phyloP scores from a whole-genome alignment of 78 protist genomes.

The Dictyostelium purpureum region DNA sequence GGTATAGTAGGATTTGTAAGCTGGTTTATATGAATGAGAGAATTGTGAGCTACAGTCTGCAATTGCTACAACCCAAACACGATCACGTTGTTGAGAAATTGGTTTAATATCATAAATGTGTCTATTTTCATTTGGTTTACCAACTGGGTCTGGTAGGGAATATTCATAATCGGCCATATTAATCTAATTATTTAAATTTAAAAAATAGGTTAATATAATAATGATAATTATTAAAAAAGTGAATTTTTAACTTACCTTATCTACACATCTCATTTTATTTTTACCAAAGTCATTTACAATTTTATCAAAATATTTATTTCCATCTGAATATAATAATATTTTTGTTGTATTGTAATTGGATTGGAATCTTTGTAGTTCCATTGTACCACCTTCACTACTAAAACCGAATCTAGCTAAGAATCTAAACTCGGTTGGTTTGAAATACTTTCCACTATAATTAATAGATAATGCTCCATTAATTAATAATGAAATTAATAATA shows the following conservation, averaged over 20 bases:
- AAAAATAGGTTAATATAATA: not conserved
- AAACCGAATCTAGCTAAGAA: conserved; percentile 42
- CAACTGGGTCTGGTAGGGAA: not conserved
- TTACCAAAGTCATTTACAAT: not conserved
- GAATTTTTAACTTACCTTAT: not conserved
- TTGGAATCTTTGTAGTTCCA: not conserved
- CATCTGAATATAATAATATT: conserved; percentile 28
- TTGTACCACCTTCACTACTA: not conserved
- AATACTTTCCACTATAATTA: not conserved
- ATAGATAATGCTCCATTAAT: not conserved
- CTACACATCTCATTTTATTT: conserved; percentile 5
- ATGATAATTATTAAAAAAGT: not conserved
- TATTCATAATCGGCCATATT: not conserved
- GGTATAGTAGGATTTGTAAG: not conserved
- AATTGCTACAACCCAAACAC: conserved; percentile 43
- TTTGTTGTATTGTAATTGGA: not conserved
- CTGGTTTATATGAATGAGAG: not conserved
- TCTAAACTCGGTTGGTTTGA: not conserved
- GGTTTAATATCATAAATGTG: not conserved
- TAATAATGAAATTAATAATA: not conserved
- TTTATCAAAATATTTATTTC: not conserved
- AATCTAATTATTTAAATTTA: not conserved
- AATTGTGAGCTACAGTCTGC: conserved; percentile 8
- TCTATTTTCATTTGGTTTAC: not conserved
- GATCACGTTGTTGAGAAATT: conserved; percentile 22